Evolutionary conservation across 495 filamentous ascomycete species (phyloP).

Genomic region (Mycothermus thermophilus): DNA sequence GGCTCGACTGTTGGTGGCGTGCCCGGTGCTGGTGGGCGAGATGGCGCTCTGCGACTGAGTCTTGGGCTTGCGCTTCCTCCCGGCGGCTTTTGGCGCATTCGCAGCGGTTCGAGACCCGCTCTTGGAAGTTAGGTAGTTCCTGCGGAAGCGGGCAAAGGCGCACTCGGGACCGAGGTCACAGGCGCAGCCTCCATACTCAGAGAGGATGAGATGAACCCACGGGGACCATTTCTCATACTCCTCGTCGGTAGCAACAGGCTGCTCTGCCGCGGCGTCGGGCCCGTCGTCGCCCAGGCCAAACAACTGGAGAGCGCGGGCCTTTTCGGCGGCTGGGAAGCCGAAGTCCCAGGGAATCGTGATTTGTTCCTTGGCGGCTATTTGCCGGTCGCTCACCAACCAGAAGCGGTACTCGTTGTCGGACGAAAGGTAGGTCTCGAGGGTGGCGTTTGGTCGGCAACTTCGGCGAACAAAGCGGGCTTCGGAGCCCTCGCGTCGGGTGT

Average conservation of each 20-base stretch:
- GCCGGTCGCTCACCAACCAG: slow-evolving; percentile 68
- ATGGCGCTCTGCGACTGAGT: slow-evolving; percentile 36
- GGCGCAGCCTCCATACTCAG: slow-evolving; percentile 80
- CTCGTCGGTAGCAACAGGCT: slow-evolving; percentile 33
- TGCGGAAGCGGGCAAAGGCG: slow-evolving; percentile 59
- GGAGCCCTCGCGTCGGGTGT: slow-evolving; percentile 74
- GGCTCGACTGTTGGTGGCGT: slow-evolving; percentile 63
- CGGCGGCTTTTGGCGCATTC: slow-evolving; percentile 27
- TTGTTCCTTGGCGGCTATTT: slow-evolving; percentile 45
- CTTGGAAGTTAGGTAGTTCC: slow-evolving; percentile 43
- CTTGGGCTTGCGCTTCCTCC: slow-evolving; percentile 41
- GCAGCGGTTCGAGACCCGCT: slow-evolving; percentile 35
- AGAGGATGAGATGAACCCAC: slow-evolving; percentile 58
- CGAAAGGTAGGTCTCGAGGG: slow-evolving; percentile 66
- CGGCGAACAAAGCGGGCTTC: slow-evolving; percentile 70
- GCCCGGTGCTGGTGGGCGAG: slow-evolving; percentile 55
- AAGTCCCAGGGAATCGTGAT: slow-evolving; percentile 46
- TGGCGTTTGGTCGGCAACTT: slow-evolving; percentile 76
- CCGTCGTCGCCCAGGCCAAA: slow-evolving; percentile 39
- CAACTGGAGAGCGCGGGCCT: slow-evolving; percentile 30
- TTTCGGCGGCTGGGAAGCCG: slow-evolving; percentile 30
- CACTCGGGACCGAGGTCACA: slow-evolving; percentile 55
- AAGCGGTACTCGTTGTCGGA: slow-evolving; percentile 68
- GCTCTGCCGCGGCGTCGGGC: slow-evolving; percentile 17
- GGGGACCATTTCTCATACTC: slow-evolving; percentile 36